A percentile compares a stretch with the other conserved stretches of the same genome.
phyloP scores from a whole-genome alignment of 768 basidiomycete genomes.

The Gyrodon lividus region DNA sequence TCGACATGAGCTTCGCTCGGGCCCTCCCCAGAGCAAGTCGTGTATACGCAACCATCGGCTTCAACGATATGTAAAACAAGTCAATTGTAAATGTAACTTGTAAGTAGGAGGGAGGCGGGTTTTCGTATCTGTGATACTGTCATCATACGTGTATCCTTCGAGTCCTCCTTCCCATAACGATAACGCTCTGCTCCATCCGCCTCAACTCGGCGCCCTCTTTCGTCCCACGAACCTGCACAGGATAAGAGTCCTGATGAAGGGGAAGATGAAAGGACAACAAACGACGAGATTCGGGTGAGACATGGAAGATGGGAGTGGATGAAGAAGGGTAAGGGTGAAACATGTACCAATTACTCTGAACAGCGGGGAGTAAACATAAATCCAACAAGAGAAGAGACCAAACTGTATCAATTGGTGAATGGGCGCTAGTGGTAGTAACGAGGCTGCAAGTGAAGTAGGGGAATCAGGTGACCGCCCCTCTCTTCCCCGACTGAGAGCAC shows the following conservation, averaged over 20 bases:
- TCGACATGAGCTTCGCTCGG: too few species aligned
- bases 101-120: background rate
- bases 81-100: background rate
- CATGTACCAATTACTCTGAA: slow-evolving; percentile 24
- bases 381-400: slow-evolving; percentile 23
- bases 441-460: slow-evolving; percentile 23
- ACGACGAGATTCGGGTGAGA: slow-evolving; percentile 30
- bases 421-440: slow-evolving; percentile 34
- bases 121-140: slow-evolving; percentile 1
- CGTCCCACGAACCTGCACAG: slow-evolving; percentile 57
- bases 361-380: slow-evolving; percentile 23
- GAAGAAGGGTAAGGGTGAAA: slow-evolving; percentile 21
- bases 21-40: background rate
- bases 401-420: slow-evolving; percentile 28
- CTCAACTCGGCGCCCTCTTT: slow-evolving; percentile 65
- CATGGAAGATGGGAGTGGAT: slow-evolving; percentile 23
- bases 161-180: background rate
- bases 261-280: slow-evolving; percentile 71
- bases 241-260: slow-evolving; percentile 41
- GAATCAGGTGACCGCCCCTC: slow-evolving; percentile 32
- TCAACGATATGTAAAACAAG: background rate
- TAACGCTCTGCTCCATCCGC: slow-evolving; percentile 13
- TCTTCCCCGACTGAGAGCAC: slow-evolving; percentile 12
- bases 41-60: background rate
- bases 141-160: slow-evolving; percentile 1